Evolutionary conservation across 768 basidiomycete species (phyloP).

Genomic region (Pleurotus eryngii): DNA sequence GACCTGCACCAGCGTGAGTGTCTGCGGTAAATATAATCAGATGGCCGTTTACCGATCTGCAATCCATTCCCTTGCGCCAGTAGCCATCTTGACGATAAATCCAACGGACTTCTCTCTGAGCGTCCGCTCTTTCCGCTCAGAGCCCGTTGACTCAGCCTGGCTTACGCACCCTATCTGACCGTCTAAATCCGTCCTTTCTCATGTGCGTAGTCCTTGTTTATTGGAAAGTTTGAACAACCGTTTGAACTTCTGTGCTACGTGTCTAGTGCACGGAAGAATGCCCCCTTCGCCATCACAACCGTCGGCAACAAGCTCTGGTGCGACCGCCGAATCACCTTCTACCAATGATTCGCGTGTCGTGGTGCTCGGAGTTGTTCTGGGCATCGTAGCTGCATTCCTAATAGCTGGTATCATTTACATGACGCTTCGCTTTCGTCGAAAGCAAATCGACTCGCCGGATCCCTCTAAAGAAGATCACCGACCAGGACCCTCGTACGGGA

Average conservation of each 20-base stretch:
- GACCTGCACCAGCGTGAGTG: conserved; percentile 1
- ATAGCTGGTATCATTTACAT: conserved; percentile 27
- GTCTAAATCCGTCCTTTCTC: neutral
- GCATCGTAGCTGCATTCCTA: conserved; percentile 25
- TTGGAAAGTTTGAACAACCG: neutral
- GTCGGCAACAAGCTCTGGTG: neutral
- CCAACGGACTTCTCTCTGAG: neutral
- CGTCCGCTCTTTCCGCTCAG: conserved; percentile 8
- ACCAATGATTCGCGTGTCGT: conserved; percentile 26
- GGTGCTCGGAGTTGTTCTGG: conserved; percentile 28
- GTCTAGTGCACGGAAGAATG: conserved; percentile 1
- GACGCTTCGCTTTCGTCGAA: conserved; percentile 30
- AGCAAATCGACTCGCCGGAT: conserved; percentile 3
- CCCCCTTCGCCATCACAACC: conserved; percentile 2
- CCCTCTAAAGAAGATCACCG: conserved; percentile 10
- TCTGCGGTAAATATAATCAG: neutral
- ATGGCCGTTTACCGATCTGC: neutral
- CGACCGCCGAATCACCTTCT: neutral
- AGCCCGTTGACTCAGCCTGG: neutral
- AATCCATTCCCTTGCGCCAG: neutral
- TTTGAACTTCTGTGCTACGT: neutral
- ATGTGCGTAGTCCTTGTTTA: neutral
- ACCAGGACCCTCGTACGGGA: conserved; percentile 27
- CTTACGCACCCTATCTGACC: conserved; percentile 5
- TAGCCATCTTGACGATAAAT: neutral